Evolutionary conservation across 208 protist genomes (phyloP), one percentile per base, ranked within the genome.

Genomic region (Leishmania guyanensis): DNA sequence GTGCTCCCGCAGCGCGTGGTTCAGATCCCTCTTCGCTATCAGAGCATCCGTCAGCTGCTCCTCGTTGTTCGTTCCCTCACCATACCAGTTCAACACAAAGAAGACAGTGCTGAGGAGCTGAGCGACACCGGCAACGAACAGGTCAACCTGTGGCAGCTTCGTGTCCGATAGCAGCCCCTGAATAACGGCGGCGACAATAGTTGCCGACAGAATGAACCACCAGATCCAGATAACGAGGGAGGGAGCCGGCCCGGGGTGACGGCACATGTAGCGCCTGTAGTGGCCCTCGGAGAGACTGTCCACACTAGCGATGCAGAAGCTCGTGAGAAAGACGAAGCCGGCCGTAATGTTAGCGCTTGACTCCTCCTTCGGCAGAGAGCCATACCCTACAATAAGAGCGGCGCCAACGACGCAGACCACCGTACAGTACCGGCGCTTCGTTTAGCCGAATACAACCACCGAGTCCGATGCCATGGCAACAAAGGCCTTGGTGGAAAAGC

Each of bases 201-300:
- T 84, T 36, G 87, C 93, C 12, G 87, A 16, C 69, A 95, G 82
- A 39, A 91, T 89, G 46, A 87, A 90, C 87, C 89, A 93, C 93
- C 91, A 96, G 33, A 96, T 83, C 89, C 89, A 96, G 71, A 86
- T 93, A 33, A 96, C 89, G 16, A 96, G 88, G 58, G 89, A 54
- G 2, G 90, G 86, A 6, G 90, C 91, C n/a, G 75, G 60, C 64
- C 64, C 43, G 14, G 93, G 93, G 51, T 82, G 66, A 39, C 80
- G 80, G 69, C 87, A 86, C 64, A 96, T 91, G 51, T 93, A 78
- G 43, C 91, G 89, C 64, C 89, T 95, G 90, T 96, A 96, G 82
- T 92, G 89, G 6, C 93, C 93, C 70, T 96, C 89, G 3, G 90
- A 93, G 16, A 96, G 89, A 65, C 94, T 94, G 76, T 96, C 93